phyloP scores from a whole-genome alignment of 495 filamentous ascomycete species.

The Penicillium samsonianum region DNA sequence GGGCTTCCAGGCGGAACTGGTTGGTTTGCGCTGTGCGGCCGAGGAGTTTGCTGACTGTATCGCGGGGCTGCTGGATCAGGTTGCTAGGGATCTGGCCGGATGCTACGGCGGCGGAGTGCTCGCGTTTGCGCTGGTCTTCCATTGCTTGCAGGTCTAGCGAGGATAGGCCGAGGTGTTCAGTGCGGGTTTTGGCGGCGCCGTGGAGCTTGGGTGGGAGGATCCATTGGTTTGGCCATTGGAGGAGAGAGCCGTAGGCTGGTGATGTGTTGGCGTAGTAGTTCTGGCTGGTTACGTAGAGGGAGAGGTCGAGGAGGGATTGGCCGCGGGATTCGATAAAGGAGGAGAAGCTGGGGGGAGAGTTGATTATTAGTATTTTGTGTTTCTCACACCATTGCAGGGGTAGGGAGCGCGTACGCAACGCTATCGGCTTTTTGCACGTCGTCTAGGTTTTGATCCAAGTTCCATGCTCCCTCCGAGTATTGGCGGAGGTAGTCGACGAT shows the following conservation, averaged over 20 bases:
- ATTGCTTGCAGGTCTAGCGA: slow-evolving; percentile 61
- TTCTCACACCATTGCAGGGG: background rate
- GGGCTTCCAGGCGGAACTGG: slow-evolving; percentile 67
- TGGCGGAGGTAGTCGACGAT: slow-evolving; percentile 71
- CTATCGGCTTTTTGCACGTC: slow-evolving; percentile 52
- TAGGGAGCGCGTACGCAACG: slow-evolving; percentile 48
- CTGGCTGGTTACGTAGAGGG: slow-evolving; percentile 81
- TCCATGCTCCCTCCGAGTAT: slow-evolving; percentile 53
- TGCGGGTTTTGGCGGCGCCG: slow-evolving; percentile 64
- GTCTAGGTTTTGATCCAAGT: slow-evolving; percentile 53
- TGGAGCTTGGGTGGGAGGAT: slow-evolving; percentile 69
- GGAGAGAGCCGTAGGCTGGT: slow-evolving; percentile 71
- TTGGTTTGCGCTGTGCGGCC: slow-evolving; percentile 41
- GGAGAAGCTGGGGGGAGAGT: slow-evolving; percentile 43
- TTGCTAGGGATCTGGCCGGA: slow-evolving; percentile 46
- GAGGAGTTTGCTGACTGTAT: slow-evolving; percentile 44
- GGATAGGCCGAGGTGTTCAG: slow-evolving; percentile 73
- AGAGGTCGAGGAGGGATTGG: slow-evolving; percentile 70
- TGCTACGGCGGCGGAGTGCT: slow-evolving; percentile 45
- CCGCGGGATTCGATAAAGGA: slow-evolving; percentile 66
- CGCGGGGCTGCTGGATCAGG: slow-evolving; percentile 41
- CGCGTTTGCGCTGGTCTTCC: slow-evolving; percentile 45
- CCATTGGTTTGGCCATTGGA: slow-evolving; percentile 83
- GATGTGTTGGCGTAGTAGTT: slow-evolving; percentile 77
- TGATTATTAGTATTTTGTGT: background rate